These are phyloP conservation scores for Ceratobasidium sp. DNA, from an alignment of 1,284 basidiomycete genomes.

Conservation along the genomic window DNA sequence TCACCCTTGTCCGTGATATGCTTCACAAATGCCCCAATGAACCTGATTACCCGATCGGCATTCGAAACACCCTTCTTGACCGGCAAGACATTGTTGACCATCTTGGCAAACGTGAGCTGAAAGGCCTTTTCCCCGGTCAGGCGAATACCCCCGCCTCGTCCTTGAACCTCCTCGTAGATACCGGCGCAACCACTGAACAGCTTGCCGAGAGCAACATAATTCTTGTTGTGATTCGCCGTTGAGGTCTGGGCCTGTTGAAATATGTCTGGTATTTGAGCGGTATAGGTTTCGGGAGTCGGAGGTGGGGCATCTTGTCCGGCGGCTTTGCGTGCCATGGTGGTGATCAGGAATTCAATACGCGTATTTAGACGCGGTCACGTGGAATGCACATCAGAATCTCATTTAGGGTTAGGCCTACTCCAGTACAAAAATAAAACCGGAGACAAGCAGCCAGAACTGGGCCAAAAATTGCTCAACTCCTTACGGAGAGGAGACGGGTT, in stretches of 20 bases:
- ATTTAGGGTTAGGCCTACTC: slow-evolving; percentile 18
- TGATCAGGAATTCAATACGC: neutral
- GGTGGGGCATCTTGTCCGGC: neutral
- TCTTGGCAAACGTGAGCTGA: slow-evolving; percentile 72
- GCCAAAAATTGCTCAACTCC: slow-evolving; percentile 82
- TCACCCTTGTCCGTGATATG: slow-evolving; percentile 81
- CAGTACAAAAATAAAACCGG: neutral
- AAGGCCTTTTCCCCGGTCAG: slow-evolving; percentile 84
- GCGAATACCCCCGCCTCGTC: slow-evolving; percentile 59
- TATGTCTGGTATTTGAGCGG: slow-evolving; percentile 56
- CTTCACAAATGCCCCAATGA: slow-evolving; percentile 81
- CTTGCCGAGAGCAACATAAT: slow-evolving; percentile 85
- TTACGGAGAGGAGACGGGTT: slow-evolving; percentile 74
- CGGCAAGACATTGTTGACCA: slow-evolving; percentile 72
- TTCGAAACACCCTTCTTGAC: slow-evolving; percentile 84
- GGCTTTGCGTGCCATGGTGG: slow-evolving; percentile 24
- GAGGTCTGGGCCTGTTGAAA: slow-evolving; percentile 87
- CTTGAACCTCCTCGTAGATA: slow-evolving; percentile 60
- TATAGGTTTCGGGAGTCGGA: slow-evolving; percentile 10
- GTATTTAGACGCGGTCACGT: neutral
- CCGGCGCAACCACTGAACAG: slow-evolving; percentile 72
- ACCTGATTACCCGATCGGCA: slow-evolving; percentile 85
- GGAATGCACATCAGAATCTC: neutral
- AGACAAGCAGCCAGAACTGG: slow-evolving; percentile 2
- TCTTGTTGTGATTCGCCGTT: slow-evolving; percentile 89